These are phyloP conservation scores for Hypoxylon sp. DNA, from an alignment of 2,329 filamentous ascomycete genomes.

Conservation along the genomic window DNA sequence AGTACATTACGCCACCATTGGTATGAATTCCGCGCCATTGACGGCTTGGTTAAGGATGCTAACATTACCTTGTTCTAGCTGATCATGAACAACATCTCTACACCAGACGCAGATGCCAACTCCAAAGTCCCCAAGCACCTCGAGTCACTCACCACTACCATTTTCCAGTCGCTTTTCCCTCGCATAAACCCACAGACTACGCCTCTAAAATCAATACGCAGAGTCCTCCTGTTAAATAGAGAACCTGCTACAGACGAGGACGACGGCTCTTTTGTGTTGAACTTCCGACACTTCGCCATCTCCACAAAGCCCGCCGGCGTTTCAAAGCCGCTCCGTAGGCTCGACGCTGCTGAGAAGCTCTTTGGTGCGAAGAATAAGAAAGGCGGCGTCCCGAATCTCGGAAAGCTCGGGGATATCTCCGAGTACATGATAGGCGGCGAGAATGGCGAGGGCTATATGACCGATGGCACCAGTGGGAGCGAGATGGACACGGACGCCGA, in stretches of 20 bases:
- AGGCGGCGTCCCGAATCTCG: slow-evolving; percentile 83
- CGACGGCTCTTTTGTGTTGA: slow-evolving; percentile 79
- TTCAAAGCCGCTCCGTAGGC: slow-evolving; percentile 80
- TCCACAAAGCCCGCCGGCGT: slow-evolving; percentile 86
- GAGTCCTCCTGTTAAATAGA: slow-evolving; percentile 89
- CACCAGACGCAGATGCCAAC: slow-evolving; percentile 65
- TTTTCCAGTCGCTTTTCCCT: slow-evolving; percentile 96
- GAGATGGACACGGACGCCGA: slow-evolving; percentile 95
- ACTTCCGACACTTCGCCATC: slow-evolving; percentile 93
- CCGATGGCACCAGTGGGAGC: slow-evolving; percentile 83
- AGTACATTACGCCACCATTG: slow-evolving; percentile 84
- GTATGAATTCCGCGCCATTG: slow-evolving; percentile 52
- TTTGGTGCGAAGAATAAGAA: slow-evolving; percentile 69
- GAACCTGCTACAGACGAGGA: slow-evolving; percentile 64
- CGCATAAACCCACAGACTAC: slow-evolving; percentile 93
- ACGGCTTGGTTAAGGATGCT: not conserved
- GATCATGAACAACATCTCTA: slow-evolving; percentile 97
- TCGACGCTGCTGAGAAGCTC: slow-evolving; percentile 86
- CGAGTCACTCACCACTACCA: slow-evolving; percentile 88
- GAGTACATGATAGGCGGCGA: slow-evolving; percentile 92
- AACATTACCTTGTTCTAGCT: slow-evolving; percentile 58
- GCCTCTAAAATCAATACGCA: slow-evolving; percentile 88
- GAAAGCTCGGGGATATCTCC: slow-evolving; percentile 89
- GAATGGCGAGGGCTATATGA: slow-evolving; percentile 81
- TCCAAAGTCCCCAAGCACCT: slow-evolving; percentile 89